Evolutionary conservation across 2,329 filamentous ascomycete genomes (phyloP).

Genomic region (Pseudohalonectria lignicola): DNA sequence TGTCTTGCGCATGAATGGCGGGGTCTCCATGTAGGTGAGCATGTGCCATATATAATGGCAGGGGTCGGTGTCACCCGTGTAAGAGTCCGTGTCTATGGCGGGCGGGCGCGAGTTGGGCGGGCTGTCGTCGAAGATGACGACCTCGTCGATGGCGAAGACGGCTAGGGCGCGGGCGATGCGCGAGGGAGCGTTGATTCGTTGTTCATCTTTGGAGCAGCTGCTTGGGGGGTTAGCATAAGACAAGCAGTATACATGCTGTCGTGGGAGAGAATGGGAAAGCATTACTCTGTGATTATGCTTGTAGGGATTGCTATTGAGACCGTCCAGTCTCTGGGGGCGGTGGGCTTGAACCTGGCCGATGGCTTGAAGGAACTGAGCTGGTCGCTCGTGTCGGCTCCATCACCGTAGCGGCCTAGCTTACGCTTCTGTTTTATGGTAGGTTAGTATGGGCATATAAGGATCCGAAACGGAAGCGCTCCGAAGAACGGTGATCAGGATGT

Average conservation of each 20-base stretch:
- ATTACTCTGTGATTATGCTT: conserved; percentile 65
- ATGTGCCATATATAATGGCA: conserved; percentile 72
- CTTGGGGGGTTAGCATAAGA: conserved; percentile 1
- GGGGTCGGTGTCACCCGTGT: conserved; percentile 64
- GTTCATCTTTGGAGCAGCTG: conserved; percentile 62
- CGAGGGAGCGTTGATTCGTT: conserved; percentile 61
- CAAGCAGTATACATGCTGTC: neutral
- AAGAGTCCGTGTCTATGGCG: conserved; percentile 36
- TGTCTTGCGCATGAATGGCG: conserved; percentile 65
- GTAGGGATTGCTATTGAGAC: conserved; percentile 69
- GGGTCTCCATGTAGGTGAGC: conserved; percentile 72
- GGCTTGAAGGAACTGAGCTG: conserved; percentile 52
- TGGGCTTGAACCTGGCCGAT: conserved; percentile 56
- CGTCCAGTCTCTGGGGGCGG: conserved; percentile 57
- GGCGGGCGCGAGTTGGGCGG: conserved; percentile 31
- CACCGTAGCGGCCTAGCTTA: conserved; percentile 29
- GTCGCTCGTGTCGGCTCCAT: conserved; percentile 13
- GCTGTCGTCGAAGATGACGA: conserved; percentile 70
- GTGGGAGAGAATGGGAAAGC: conserved; percentile 3
- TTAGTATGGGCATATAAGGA: conserved; percentile 4
- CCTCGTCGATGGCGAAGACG: conserved; percentile 76
- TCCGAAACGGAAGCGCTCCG: neutral
- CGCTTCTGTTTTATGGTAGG: conserved; percentile 44
- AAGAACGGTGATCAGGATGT: too few species aligned
- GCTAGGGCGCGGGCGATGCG: conserved; percentile 72